Base-by-base conservation (phyloP, 257 asterid genomes). In the Nicotiana otophora region DNA sequence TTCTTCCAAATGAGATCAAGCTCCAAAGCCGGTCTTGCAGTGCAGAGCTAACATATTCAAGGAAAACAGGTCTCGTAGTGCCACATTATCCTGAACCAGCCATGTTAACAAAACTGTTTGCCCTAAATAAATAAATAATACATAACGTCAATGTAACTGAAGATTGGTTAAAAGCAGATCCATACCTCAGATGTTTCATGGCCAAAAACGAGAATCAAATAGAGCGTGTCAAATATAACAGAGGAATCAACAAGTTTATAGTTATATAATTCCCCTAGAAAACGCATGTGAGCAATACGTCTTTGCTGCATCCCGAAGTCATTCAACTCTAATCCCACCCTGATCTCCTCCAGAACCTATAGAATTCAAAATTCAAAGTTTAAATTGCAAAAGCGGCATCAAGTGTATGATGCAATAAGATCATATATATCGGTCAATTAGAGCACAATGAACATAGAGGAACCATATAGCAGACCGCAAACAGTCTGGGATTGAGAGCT, bases 181-280 rank as follows among this genome's bases (percentile, higher is more conserved):
- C 88, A 78, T 89, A 94, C 99, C 99, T 96, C 98, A 39, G 91
- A 36, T 60, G 97, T 92, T 82, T 98, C 98, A 90, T 96, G 92
- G 85, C 98, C 98, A 85, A 93, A 96, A 82, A 82, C 87, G 55
- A 94, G 92, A 84, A 95, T 90, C 87, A 94, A 89, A 86, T 91
- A 88, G 34, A 96, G 98, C 3, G 98, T 93, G 86, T 96, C 98
- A 84, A 96, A 96, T 58, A 96, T 92, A 86, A 96, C 97, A 81
- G 98, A 93, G 61, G 99, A 96, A 85, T 94, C 99, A 20, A 96
- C 98, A 84, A 93, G 98, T 85, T 94, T 96, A 84, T 96, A 96
- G 88, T 94, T 96, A 90, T 94, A 96, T 83, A 96, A 84, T 90
- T 96, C 99, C 80, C 99, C 99, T 86, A 94, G 77, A 89, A 96